Evolutionary conservation across 1,284 basidiomycete species (phyloP), one percentile per base, ranked within the genome.

Genomic region (Stereum hirsutum): DNA sequence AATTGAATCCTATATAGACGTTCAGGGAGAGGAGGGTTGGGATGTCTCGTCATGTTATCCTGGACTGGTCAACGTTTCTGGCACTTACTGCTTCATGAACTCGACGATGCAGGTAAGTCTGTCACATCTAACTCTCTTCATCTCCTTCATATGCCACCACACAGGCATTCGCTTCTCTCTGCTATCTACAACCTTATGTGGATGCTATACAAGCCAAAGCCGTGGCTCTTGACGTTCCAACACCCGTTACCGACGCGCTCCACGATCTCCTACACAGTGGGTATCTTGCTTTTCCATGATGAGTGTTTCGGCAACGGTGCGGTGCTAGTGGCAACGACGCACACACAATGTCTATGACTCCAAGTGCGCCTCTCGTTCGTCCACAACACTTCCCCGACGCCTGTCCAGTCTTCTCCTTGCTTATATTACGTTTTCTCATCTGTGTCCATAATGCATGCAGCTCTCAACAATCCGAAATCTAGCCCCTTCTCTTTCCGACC

Each of bases 31-130:
- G 33, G 40, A 46, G 23, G 47, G 46, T 14, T 49, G 49, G 25
- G 55, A 54, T 38, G 70, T 59, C 37, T 69, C 69, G 17, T 68
- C 69, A 21, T 74, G 78, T 54, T 94, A 88, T 62, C 84, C 89
- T 5, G 92, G 90, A 2, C 79, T 95, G 44, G 84, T 93, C 54
- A 95, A 96, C 57, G 81, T 92, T 28, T 90, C 88, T n/a, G 91
- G 92, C 7, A 93, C 89, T 41, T 87, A 94, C 50, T 95, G 92
- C 57, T 96, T 94, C 66, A 87, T 95, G 80, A 93, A 96, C 59
- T 89, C 90, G 11, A 92, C 90, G 3, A 65, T 95, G 8, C 91
- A 94, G 75, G 90, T 88, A 50, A 49, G 69, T 39, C 17, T 25
- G 6, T 34, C 27, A 33, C 17, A 36, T 55, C 40, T 25, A 19